Evolutionary conservation across 108 stramenopile genomes (phyloP), one percentile per base, ranked within the genome.

Genomic region (Mayamaea pseudoterrestris): DNA sequence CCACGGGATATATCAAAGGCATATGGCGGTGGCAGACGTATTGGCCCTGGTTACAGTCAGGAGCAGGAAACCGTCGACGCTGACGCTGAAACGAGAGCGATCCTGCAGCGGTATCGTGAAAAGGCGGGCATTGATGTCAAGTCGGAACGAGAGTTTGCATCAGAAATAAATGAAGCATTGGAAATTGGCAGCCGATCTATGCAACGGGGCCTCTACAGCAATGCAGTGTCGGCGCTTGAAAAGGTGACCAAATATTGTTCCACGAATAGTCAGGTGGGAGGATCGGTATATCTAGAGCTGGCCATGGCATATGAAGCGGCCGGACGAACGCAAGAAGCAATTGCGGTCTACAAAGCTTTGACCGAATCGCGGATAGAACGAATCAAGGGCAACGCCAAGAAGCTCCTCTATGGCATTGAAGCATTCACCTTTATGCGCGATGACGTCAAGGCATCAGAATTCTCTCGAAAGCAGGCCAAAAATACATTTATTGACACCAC

Each of bases 261-360:
- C 4, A 80, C 72, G 13, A 80, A 68, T 53, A 73, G 74, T 12
- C 63, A 72, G 44, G 51, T 85, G 2, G 90, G 90, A 22, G 69
- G 72, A 11, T 66, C 82, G 40, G 83, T 88, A 0, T 92, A 80
- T 53, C 44, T 92, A 21, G 84, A 92, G 44, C 62, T 92, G 11
- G 90, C 84, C 43, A 88, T 88, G 90, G 83, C 82, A 16, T 88
- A 88, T 46, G 90, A 92, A 51, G 90, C 90, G 4, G 76, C 65
- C 5, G 85, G 85, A 12, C 44, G 74, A 29, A 76, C 80, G 0
- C 55, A 75, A 12, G 76, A 92, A 44, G 90, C 90, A 20, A 61
- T 65, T 28, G 43, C 48, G 8, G 61, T 87, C 8, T 92, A 87
- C 49, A 58, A 49, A 23, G 60, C 74, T 1, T 51, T 93, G 13